Evolutionary conservation across 108 stramenopile genomes (phyloP), one percentile per base, ranked within the genome.

Genomic region (Skeletonema menzelii): DNA sequence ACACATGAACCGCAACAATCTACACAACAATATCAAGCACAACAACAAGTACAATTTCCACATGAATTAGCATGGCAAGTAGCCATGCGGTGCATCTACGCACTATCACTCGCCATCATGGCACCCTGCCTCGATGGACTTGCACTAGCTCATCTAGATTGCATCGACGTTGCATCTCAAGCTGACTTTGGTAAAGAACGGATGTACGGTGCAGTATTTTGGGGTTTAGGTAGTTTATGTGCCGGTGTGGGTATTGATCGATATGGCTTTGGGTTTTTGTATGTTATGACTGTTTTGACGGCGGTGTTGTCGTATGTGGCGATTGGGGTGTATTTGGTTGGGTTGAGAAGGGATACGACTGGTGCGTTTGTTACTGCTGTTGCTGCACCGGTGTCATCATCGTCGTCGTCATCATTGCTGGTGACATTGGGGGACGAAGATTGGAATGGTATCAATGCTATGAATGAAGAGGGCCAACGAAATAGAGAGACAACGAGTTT

Each of bases 111-210:
- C n/a, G 59, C 75, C 11, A 34, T 84, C 8, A 63, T 83, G 8
- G 76, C 82, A 38, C 85, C 85, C 13, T 77, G 84, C 2, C 27
- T 88, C 64, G 86, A 90, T 60, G 87, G 85, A 20, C 63, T 90
- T n/a, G 64, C 80, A 27, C 40, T 90, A 56, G 79, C 84, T 0
- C 84, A 82, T 70, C 63, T 90, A 0, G 53, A 81, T 20, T 67
- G n/a, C 34, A 80, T 76, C 26, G 63, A 63, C 6, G 62, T 66
- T 24, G 37, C 69, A 24, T 59, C 69, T 24, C 46, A 76, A 14
- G 27, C 72, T 4, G 79, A 82, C 53, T 90, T 83, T 77, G 89
- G 89, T 4, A 76, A 67, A 57, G 89, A 90, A 69, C 72, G 89
- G 35, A 56, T 88, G 62, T 82, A 72, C 55, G 91, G 91, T 28